phyloP scores from a whole-genome alignment of 139 green algal genomes.

The Chlamydomonas asymmetrica region DNA sequence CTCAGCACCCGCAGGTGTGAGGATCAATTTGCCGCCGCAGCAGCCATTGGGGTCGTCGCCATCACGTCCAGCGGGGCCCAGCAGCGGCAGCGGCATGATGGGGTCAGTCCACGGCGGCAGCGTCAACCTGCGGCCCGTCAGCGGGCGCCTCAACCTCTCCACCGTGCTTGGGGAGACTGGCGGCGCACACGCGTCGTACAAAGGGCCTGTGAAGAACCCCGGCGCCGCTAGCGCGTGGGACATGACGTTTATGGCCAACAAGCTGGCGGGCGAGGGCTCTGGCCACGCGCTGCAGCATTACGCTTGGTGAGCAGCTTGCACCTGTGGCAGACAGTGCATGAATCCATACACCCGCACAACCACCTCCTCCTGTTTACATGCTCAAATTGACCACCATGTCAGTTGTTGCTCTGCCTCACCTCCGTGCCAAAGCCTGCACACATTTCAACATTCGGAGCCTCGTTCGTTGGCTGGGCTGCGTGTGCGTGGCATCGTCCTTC shows the following conservation, averaged over 20 bases:
- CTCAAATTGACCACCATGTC: no score
- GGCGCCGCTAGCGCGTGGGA: constrained; percentile 27
- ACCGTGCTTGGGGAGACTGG: no score
- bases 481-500: no score
- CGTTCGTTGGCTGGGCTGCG: no score
- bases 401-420: no score
- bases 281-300: constrained; percentile 44
- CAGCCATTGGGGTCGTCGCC: background rate
- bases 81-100: background rate
- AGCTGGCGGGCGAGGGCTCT: constrained; percentile 36
- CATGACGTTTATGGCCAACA: constrained; percentile 43
- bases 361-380: no score
- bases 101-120: background rate
- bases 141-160: no score
- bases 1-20: no score
- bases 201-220: constrained; percentile 25
- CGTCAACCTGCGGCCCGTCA: background rate
- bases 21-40: background rate
- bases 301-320: constrained; percentile 27
- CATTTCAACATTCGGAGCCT: no score
- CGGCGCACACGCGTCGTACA: constrained; percentile 19
- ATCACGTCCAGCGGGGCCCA: background rate
- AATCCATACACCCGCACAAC: no score
- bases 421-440: no score
- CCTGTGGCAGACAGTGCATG: no score